Conservation (phyloP, 164 flowering plant species). For the Vitis labrusca region DNA sequence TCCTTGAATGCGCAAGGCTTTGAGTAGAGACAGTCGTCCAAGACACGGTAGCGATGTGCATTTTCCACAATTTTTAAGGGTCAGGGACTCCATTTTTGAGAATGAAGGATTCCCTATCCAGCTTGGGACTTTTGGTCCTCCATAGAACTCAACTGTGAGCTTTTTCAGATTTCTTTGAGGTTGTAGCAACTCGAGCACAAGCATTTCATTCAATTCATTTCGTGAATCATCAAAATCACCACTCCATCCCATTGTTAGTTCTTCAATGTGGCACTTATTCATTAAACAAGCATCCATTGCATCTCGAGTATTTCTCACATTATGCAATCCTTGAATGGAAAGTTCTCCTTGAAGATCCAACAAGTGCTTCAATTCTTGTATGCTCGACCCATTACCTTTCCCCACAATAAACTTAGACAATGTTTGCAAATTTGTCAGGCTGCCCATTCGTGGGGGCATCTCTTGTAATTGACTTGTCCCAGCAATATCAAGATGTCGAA, state of each 20-base stretch:
- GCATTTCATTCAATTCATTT: background rate
- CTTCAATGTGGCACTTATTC: constrained; percentile 4
- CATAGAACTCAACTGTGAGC: constrained; percentile 2
- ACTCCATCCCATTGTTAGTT: constrained; percentile 2
- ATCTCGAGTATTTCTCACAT: background rate
- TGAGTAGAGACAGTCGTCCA: constrained; percentile 6
- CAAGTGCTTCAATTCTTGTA: constrained; percentile 8
- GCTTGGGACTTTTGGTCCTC: constrained; percentile 4
- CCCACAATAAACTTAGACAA: constrained; percentile 10
- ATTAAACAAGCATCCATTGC: background rate
- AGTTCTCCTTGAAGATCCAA: constrained; percentile 7
- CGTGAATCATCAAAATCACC: background rate
- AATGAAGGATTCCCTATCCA: constrained; percentile 11
- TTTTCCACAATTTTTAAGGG: background rate
- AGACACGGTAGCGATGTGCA: background rate
- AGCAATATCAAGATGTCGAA: constrained; percentile 9
- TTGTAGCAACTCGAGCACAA: constrained; percentile 5
- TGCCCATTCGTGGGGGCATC: constrained; percentile 11
- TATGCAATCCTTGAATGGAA: constrained; percentile 13
- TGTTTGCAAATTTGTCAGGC: constrained; percentile 9
- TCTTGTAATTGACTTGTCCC: background rate
- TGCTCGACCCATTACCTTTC: background rate
- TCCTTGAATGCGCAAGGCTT: background rate
- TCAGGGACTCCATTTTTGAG: background rate
- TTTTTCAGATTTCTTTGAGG: constrained; percentile 11